Conservation (phyloP, 179 eudicot genomes). For the Spergularia azorica region DNA sequence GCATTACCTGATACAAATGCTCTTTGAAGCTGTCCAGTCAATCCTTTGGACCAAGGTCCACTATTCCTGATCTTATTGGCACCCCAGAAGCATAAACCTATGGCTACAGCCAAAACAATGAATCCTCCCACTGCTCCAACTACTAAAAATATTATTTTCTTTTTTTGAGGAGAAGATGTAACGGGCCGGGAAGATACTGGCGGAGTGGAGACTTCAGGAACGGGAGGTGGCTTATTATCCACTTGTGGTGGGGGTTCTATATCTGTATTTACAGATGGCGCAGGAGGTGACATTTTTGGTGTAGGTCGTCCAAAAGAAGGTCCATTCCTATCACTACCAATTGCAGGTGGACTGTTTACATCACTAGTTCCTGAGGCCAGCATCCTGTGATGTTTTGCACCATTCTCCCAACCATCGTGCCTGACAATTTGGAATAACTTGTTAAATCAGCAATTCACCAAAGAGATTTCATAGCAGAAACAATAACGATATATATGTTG, state of each 20-base stretch:
- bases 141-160: neutral
- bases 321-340: neutral
- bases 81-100: constrained; percentile 30
- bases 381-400: constrained; percentile 12
- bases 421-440: constrained; percentile 4
- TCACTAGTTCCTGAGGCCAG: neutral
- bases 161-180: neutral
- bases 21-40: constrained; percentile 78
- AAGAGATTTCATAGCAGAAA: neutral
- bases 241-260: neutral
- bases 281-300: neutral
- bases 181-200: constrained; percentile 2
- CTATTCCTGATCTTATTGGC: constrained; percentile 16
- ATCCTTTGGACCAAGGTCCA: constrained; percentile 63
- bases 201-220: constrained; percentile 12
- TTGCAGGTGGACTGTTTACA: too few relatives aligned
- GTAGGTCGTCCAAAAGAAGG: neutral
- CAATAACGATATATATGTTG: neutral
- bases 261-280: neutral
- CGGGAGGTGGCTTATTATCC: constrained; percentile 1
- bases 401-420: constrained; percentile 8
- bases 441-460: neutral
- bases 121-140: constrained; percentile 35
- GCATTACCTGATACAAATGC: constrained; percentile 73
- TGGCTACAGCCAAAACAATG: constrained; percentile 20